These are phyloP conservation scores for Przewalskia tangutica DNA, from an alignment of 257 asterid species.

Conservation along the genomic window DNA sequence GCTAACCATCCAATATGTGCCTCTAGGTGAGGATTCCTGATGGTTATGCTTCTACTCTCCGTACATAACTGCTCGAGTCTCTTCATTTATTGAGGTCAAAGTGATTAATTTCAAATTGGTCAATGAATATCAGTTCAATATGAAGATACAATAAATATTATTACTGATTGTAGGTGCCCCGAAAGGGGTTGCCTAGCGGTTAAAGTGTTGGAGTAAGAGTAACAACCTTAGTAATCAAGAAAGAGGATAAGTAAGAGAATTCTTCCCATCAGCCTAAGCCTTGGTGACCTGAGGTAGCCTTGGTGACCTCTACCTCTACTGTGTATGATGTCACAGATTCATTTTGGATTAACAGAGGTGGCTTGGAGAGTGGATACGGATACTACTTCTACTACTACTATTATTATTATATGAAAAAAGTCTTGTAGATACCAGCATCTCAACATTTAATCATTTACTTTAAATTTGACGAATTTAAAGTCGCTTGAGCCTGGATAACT, in stretches of 20 bases:
- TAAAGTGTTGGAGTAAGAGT: background rate
- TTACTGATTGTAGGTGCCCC: background rate
- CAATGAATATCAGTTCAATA: background rate
- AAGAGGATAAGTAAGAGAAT: background rate
- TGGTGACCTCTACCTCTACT: background rate
- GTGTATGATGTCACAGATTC: background rate
- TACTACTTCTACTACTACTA: background rate
- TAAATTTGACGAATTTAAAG: background rate
- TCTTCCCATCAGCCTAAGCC: background rate
- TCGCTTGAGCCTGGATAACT: background rate
- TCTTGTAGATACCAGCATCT: background rate
- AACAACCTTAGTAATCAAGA: background rate
- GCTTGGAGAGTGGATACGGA: background rate
- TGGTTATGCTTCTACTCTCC: background rate
- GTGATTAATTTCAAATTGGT: background rate
- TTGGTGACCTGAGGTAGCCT: background rate
- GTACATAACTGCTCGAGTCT: background rate
- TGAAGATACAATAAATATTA: background rate
- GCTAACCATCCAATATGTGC: background rate
- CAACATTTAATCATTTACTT: background rate
- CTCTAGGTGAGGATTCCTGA: background rate
- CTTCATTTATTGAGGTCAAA: background rate
- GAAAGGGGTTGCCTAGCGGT: background rate
- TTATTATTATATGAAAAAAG: background rate
- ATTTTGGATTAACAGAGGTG: background rate